Evolutionary conservation across 73 alveolate genomes (phyloP).

Genomic region (Paramecium bursaria): DNA sequence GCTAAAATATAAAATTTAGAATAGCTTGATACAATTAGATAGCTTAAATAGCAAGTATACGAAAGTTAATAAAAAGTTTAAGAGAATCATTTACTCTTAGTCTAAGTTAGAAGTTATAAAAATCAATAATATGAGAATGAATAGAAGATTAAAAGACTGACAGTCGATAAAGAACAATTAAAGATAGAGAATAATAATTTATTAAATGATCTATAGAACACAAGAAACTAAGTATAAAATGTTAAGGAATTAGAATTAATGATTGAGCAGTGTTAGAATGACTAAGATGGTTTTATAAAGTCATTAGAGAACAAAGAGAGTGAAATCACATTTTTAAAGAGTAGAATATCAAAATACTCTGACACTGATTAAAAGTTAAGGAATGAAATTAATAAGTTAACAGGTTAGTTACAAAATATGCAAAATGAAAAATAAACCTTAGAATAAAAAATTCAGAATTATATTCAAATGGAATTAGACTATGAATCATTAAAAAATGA

Average conservation of each 20-base stretch:
- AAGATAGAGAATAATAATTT: neutral
- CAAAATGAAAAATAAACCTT: neutral
- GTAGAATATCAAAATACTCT: neutral
- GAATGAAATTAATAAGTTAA: neutral
- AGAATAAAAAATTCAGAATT: neutral
- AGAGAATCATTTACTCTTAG: neutral
- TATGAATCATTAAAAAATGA: neutral
- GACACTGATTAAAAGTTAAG: neutral
- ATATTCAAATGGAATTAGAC: neutral
- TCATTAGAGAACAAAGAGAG: slow-evolving; percentile 17
- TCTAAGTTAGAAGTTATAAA: neutral
- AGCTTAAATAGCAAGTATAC: neutral
- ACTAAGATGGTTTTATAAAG: slow-evolving; percentile 28
- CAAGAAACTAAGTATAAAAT: neutral
- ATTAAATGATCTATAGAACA: neutral
- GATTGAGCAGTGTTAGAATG: slow-evolving; percentile 21
- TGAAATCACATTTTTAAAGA: neutral
- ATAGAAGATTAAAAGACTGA: neutral
- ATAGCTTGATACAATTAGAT: too few relatives aligned
- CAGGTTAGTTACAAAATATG: neutral
- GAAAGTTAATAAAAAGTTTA: neutral
- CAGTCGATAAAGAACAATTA: neutral
- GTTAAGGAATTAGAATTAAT: slow-evolving; percentile 26
- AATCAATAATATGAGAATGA: neutral
- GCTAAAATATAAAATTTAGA: too few relatives aligned